Evolutionary conservation across 2,329 filamentous ascomycete genomes (phyloP).

Genomic region (Hypoxylon sp.): DNA sequence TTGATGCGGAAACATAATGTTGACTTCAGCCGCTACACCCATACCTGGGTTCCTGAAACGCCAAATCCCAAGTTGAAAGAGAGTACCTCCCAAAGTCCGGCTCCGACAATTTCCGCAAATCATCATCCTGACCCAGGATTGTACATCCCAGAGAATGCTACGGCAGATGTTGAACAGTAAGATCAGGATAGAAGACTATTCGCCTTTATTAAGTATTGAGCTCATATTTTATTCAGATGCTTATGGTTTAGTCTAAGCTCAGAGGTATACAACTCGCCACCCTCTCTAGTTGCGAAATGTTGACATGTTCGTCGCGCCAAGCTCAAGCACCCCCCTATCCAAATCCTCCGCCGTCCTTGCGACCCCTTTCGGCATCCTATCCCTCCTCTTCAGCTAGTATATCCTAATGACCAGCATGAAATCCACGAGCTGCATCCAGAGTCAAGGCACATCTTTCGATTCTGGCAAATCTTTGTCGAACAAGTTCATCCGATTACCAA

Average conservation of each 20-base stretch:
- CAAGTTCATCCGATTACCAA: conserved; percentile 73
- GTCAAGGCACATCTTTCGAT: conserved; percentile 61
- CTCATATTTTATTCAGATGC: not conserved
- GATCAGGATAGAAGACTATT: not conserved
- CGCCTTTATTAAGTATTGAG: not conserved
- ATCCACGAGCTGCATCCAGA: conserved; percentile 66
- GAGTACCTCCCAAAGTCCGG: not conserved
- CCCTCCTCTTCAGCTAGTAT: conserved; percentile 56
- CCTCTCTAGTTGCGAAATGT: not conserved
- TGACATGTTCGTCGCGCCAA: not conserved
- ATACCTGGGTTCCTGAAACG: not conserved
- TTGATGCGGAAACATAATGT: not conserved
- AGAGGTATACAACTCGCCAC: not conserved
- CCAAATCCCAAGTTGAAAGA: not conserved
- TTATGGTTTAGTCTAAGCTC: not conserved
- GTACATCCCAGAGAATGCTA: not conserved
- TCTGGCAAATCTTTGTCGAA: conserved; percentile 72
- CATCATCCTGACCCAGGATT: not conserved
- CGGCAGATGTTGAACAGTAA: not conserved
- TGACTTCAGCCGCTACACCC: not conserved
- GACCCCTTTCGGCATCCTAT: conserved; percentile 1
- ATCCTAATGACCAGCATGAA: conserved; percentile 47
- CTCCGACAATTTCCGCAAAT: not conserved
- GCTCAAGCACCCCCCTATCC: conserved; percentile 1
- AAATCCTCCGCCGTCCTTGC: not conserved